Evolutionary conservation across 2,329 filamentous ascomycete genomes (phyloP).

Genomic region (Xylaria sp.): DNA sequence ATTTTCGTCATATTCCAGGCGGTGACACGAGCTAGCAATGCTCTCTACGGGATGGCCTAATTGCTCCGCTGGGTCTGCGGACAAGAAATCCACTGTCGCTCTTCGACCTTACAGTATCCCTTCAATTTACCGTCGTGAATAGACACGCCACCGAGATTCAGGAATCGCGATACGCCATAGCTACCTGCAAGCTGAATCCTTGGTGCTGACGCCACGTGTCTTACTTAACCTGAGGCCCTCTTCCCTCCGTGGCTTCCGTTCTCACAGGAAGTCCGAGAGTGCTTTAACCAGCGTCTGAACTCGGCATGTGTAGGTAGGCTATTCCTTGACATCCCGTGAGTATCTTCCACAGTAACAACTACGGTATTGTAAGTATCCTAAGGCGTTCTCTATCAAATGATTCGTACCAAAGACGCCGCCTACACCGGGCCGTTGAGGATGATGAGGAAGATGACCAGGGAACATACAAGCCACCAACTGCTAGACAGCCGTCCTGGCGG

Average conservation of each 20-base stretch:
- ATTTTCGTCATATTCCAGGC: neutral
- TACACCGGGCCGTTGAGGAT: neutral
- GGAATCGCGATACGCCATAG: neutral
- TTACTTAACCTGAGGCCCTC: neutral
- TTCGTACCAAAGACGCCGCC: too few relatives aligned
- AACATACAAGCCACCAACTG: neutral
- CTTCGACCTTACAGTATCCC: neutral
- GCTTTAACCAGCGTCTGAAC: neutral
- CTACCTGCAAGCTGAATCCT: neutral
- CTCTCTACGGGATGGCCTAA: neutral
- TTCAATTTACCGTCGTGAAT: neutral
- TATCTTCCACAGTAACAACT: neutral
- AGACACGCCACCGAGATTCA: neutral
- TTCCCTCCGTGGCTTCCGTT: neutral
- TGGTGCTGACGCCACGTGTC: slow-evolving; percentile 1
- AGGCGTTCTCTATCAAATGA: neutral
- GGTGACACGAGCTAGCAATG: neutral
- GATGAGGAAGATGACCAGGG: neutral
- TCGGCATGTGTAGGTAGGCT: neutral
- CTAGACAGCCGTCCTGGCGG: neutral
- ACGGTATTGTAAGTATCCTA: neutral
- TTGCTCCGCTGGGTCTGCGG: neutral
- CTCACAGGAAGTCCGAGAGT: neutral
- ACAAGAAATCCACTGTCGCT: neutral
- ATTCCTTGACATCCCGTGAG: neutral